Evolutionary conservation across 768 basidiomycete genomes (phyloP).

Genomic region (Russula earlei): DNA sequence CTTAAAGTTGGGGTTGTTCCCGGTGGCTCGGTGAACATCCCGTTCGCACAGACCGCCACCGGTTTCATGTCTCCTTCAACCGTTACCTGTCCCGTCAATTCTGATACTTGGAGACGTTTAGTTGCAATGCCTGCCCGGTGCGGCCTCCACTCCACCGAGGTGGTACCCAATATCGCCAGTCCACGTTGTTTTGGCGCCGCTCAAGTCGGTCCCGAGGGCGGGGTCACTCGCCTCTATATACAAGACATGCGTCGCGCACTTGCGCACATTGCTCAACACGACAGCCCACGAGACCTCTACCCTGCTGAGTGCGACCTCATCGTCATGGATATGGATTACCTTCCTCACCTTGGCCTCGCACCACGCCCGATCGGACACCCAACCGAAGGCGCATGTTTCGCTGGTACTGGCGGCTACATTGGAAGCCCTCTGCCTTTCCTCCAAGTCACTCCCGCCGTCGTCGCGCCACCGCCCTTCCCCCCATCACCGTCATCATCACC

Average conservation of each 20-base stretch:
- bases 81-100: background rate
- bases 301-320: background rate
- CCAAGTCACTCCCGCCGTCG: background rate
- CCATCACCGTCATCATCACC: background rate
- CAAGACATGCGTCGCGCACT: background rate
- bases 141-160: background rate
- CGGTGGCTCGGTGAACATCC: background rate
- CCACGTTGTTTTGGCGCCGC: no score
- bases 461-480: background rate
- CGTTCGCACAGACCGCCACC: background rate
- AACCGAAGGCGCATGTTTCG: background rate
- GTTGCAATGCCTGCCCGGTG: background rate
- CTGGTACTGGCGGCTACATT: background rate
- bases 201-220: no score
- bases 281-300: background rate
- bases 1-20: background rate
- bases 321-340: background rate
- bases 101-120: background rate
- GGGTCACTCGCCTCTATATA: background rate
- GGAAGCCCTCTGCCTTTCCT: background rate
- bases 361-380: background rate
- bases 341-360: background rate
- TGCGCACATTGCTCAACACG: background rate
- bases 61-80: background rate
- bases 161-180: constrained; percentile 2